Percentiles rank a stretch among this genome's conserved stretches.
Evolutionary conservation across 2,329 filamentous ascomycete genomes (phyloP).

Genomic region (Exophiala phaeomuriformis): DNA sequence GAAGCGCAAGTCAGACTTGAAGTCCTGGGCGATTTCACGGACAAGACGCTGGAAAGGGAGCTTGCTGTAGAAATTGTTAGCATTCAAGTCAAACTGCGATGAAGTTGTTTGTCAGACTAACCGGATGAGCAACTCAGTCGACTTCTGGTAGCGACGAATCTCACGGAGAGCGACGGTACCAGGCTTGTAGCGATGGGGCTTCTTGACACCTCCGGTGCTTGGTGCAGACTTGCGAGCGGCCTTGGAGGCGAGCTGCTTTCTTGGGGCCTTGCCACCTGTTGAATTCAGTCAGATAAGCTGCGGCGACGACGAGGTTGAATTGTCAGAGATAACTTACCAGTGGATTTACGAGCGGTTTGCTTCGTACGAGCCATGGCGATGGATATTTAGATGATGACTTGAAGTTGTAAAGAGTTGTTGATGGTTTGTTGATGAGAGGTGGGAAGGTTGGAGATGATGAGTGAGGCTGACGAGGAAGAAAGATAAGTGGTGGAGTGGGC

Average conservation of each 20-base stretch:
- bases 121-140: constrained; percentile 87
- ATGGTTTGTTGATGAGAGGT: constrained; percentile 29
- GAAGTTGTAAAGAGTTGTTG: constrained; percentile 11
- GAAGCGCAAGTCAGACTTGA: constrained; percentile 94
- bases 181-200: constrained; percentile 85
- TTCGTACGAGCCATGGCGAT: constrained; percentile 45
- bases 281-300: constrained; percentile 22
- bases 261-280: constrained; percentile 60
- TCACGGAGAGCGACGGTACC: constrained; percentile 96
- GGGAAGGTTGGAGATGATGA: constrained; percentile 32
- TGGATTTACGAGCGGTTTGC: constrained; percentile 47
- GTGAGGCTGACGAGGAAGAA: constrained; percentile 29
- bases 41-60: constrained; percentile 96
- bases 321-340: constrained; percentile 14
- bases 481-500: constrained; percentile 22
- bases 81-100: constrained; percentile 70
- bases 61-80: constrained; percentile 90
- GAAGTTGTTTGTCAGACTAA: constrained; percentile 2
- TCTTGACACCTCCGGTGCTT: constrained; percentile 95
- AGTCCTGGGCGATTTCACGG: constrained; percentile 91
- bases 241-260: constrained; percentile 99
- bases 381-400: constrained; percentile 24
- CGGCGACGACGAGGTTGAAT: constrained; percentile 17
- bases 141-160: constrained; percentile 97
- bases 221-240: constrained; percentile 96